Percentiles rank a stretch among this genome's conserved stretches.
These are phyloP conservation scores for Avena atlantica DNA, from an alignment of 176 grass and related monocot species.

Conservation along the genomic window DNA sequence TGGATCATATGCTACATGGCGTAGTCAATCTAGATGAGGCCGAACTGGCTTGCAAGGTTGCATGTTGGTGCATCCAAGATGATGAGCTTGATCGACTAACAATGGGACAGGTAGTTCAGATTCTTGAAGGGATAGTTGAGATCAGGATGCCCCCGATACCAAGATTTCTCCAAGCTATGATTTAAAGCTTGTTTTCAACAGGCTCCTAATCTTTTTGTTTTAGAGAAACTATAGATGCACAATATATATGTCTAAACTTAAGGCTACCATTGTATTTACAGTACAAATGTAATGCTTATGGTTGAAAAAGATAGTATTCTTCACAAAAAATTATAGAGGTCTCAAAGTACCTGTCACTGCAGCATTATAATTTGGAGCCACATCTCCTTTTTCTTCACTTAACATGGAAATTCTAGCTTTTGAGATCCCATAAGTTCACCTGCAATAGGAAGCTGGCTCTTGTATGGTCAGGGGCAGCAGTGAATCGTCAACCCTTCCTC, in stretches of 20 bases:
- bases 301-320: neutral
- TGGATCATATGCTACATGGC: conserved; percentile 35
- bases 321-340: neutral
- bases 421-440: no score
- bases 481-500: no score
- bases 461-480: no score
- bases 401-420: no score
- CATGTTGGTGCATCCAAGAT: conserved; percentile 55
- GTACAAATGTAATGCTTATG: neutral
- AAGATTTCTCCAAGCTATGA: neutral
- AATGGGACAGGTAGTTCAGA: conserved; percentile 50
- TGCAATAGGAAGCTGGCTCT: no score
- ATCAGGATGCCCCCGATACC: conserved; percentile 44
- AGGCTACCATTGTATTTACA: neutral
- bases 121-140: conserved; percentile 42
- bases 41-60: conserved; percentile 40
- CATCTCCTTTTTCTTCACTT: neutral
- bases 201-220: neutral
- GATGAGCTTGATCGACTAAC: conserved; percentile 45
- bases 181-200: no score
- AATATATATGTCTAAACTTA: no score
- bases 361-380: neutral
- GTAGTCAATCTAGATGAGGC: conserved; percentile 19
- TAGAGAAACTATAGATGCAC: neutral
- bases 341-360: neutral